Evolutionary conservation across 1,139 yeast species (phyloP), one percentile per base, ranked within the genome.

Genomic region (Yamadazyma friedrichii): DNA sequence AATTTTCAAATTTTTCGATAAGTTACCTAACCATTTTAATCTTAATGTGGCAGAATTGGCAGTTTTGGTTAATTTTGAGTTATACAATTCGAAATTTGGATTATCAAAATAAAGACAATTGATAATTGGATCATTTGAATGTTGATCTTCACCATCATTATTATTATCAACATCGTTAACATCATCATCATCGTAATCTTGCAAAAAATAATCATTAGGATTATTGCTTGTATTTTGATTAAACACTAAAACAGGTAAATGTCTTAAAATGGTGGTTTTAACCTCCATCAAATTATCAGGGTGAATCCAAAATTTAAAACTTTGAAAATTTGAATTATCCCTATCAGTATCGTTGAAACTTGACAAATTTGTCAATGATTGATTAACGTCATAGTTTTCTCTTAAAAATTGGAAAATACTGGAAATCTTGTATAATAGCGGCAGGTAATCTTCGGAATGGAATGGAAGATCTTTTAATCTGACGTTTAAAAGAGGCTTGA

Each of bases 221-320:
- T 66, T 66, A 25, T 67, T 74, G 39, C 62, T 68, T 36, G 64
- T 65, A 33, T 64, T 66, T 58, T 63, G 36, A 48, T 80, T 80
- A 61, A 88, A 93, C 37, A 93, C 86, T 48, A 93, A 74, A 4
- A 91, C 95, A 0, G 98, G 98, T 52, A 93, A 77, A 56, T 89
- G 96, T 61, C 98, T 84, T 58, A 93, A 76, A 50, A 93, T 88
- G 49, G 89, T 82, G 17, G 98, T 88, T 67, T 93, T 93, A 43
- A 89, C 96, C 65, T 93, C 98, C 96, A 91, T 91, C 59, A 91
- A 71, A 61, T 93, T 89, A 56, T 93, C 98, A 12, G 93, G 93
- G 59, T 93, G 98, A 38, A 93, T 76, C 98, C 98, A 93, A 64
- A 91, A 91, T 65, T 88, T 88, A 65, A 84, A 83, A 20, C 88